These are phyloP conservation scores for Ophiostoma australiae DNA, from an alignment of 2,329 filamentous ascomycete genomes.

Conservation along the genomic window DNA sequence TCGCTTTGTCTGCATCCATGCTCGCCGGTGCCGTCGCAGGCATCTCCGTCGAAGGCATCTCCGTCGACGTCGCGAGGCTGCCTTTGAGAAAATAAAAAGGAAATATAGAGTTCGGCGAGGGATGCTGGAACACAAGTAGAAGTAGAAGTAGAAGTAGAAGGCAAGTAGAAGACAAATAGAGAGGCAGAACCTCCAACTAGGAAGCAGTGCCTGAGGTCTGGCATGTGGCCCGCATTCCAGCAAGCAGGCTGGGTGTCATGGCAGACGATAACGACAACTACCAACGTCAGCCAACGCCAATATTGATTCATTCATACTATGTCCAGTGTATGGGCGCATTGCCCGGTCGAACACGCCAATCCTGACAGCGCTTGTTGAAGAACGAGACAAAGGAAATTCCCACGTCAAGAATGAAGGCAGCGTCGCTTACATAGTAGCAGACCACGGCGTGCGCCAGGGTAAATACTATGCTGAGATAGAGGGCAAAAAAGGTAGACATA, in stretches of 20 bases:
- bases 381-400: neutral
- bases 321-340: neutral
- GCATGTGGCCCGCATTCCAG: constrained; percentile 11
- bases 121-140: neutral
- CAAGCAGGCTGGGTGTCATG: neutral
- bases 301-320: neutral
- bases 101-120: constrained; percentile 3
- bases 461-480: too few relatives aligned
- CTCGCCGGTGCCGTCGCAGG: too few relatives aligned
- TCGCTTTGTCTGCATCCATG: too few relatives aligned
- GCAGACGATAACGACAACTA: neutral
- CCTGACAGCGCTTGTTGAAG: neutral
- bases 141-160: neutral
- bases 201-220: neutral
- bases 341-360: constrained; percentile 8
- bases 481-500: neutral
- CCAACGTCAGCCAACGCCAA: neutral
- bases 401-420: neutral
- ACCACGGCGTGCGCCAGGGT: too few relatives aligned
- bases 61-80: neutral
- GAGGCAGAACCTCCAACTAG: neutral
- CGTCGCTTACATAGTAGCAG: neutral
- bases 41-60: too few relatives aligned
- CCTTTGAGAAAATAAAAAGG: neutral
- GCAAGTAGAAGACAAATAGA: neutral